Percentiles rank a stretch among this genome's conserved stretches.
Evolutionary conservation across 345 rosid genomes (phyloP).

Genomic region (Sonneratia alba): DNA sequence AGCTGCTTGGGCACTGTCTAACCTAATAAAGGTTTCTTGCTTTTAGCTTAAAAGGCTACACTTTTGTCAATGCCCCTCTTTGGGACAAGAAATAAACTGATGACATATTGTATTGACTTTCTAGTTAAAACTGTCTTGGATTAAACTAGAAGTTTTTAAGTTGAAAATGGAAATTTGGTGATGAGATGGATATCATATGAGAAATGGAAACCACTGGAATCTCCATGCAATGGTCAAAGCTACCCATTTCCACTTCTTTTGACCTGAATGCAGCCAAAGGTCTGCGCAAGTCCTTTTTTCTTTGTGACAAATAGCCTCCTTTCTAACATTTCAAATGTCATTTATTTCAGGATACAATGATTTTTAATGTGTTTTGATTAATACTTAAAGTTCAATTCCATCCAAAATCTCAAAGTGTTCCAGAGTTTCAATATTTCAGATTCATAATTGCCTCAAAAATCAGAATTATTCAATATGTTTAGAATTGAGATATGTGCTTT

Average conservation of each 20-base stretch:
- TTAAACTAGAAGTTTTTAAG: background rate
- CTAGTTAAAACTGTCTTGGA: background rate
- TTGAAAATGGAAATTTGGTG: background rate
- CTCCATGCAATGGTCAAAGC: background rate
- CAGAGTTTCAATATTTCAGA: background rate
- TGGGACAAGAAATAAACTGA: background rate
- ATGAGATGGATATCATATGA: background rate
- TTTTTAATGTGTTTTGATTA: too few relatives aligned
- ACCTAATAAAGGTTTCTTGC: slow-evolving; percentile 72
- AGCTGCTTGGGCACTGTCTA: slow-evolving; percentile 97
- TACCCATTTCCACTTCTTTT: background rate
- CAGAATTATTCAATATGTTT: background rate
- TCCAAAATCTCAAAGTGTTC: background rate
- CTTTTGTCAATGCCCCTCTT: background rate
- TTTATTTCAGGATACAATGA: background rate
- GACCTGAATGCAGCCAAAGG: background rate
- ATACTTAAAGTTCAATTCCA: background rate
- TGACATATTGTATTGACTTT: background rate
- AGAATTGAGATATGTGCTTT: background rate
- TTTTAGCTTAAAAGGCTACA: slow-evolving; percentile 3
- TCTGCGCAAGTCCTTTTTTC: background rate
- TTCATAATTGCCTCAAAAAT: background rate
- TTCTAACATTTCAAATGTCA: background rate
- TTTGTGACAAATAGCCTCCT: background rate
- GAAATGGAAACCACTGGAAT: background rate